Evolutionary conservation across 108 stramenopile genomes (phyloP), one percentile per base, ranked within the genome.

Genomic region (Asterionellopsis glacialis): DNA sequence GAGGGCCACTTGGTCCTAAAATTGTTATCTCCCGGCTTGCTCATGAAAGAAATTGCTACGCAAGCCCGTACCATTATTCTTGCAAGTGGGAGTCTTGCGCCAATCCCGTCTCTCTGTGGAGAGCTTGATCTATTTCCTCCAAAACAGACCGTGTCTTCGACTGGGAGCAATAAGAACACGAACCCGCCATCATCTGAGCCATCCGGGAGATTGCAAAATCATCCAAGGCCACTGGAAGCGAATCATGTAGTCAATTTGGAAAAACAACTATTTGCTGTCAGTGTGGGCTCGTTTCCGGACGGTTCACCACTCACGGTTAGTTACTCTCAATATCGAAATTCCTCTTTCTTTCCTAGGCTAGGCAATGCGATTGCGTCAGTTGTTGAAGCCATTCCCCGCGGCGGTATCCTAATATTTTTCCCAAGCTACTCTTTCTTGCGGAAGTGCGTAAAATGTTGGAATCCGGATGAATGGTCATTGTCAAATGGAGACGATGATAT

Each of bases 381-480:
- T 11, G 63, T 84, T 3, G 82, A 75, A 60, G 48, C 73, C 15
- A 75, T 85, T 15, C 80, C 82, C 24, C 43, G 49, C 11, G 90
- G 90, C 39, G 90, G 90, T 10, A 75, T 82, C 21, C 56, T 90
- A n/a, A 70, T 90, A 9, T 90, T 90, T 56, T 64, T 90, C 9
- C 83, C 88, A 18, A 82, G 78, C 55, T 90, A 83, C 56, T 48
- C 63, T 11, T 62, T 83, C 25, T 67, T 90, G 48, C 49, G 70
- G 41, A 83, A 82, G 61, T 84, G 84, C 53, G 71, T 81, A 23
- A 41, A 40, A 12, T 42, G 71, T 22, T 86, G 84, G 88, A 79
- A 82, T 41, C 70, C 69, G 14, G 33, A 33, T 7, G 33, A 33
- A 33, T 33, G 33, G 33, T 33, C 33, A 59, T 48, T 26, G 18